Evolutionary conservation across 768 basidiomycete species (phyloP), one percentile per base, ranked within the genome.

Genomic region (Calocybe cyanea): DNA sequence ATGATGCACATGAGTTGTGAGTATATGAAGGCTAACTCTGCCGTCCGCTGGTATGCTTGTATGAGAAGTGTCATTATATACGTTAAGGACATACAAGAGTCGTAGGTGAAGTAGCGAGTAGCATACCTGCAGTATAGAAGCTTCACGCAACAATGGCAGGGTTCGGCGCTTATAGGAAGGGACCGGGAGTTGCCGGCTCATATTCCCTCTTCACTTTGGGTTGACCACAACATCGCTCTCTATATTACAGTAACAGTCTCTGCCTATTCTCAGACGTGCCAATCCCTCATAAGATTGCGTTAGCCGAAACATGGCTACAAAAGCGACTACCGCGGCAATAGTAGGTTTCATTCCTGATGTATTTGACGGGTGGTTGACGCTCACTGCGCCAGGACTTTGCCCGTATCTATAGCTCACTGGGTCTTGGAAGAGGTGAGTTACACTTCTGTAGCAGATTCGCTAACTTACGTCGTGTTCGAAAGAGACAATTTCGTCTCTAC

Each of bases 401-500:
- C 61, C 86, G 86, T 62, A 78, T 92, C 54, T 92, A 91, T 67
- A 71, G 83, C 44, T 81, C 86, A 42, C 78, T 92, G 19, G 85
- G 86, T 57, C 80, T 92, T 58, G 89, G 89, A 63, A 90, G 89
- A 75, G 89, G 90, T 89, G 42, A n/a, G 76, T 65, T 34, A 17
- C 45, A 32, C 10, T n/a, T n/a, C 45, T 17, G 18, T 28, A 35
- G 31, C 4, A n/a, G 32, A 15, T 28, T 31, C 34, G 11, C n/a
- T 34, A 45, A 41, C 25, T 45, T 41, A 19, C 37, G 8, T 33
- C 31, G 28, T 49, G 24, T 45, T 18, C 67, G n/a, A n/a, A n/a
- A 92, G 92, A 97, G 75, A 94, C 95, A 57, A 78, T 96, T 60
- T 75, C 90, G 45, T 70, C 91, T 43, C 79, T 99, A 41, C 89